Evolutionary conservation across 306 rosid species (phyloP).

Genomic region (Ammopiptanthus mongolicus): DNA sequence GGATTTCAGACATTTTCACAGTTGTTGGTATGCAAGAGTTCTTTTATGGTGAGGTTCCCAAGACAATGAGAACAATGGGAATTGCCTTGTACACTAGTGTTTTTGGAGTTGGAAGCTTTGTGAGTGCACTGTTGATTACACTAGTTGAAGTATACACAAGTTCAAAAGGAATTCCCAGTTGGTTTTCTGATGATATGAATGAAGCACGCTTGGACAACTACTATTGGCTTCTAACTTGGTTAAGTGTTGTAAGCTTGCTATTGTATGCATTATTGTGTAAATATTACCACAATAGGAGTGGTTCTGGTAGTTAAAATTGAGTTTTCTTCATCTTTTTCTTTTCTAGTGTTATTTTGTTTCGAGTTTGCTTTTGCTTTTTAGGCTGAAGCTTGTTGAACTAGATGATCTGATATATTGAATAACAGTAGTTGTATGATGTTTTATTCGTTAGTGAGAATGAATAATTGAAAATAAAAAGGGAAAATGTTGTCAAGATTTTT

Average conservation of each 20-base stretch:
- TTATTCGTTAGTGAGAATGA: background rate
- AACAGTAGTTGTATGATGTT: background rate
- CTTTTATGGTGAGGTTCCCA: conserved; percentile 82
- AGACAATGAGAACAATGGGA: conserved; percentile 76
- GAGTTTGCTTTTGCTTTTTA: background rate
- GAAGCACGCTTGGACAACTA: conserved; percentile 72
- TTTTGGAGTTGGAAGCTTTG: conserved; percentile 91
- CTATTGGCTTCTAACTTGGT: conserved; percentile 71
- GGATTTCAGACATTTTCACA: conserved; percentile 84
- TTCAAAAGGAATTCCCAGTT: conserved; percentile 46
- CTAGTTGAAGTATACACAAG: conserved; percentile 49
- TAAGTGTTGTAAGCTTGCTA: conserved; percentile 47
- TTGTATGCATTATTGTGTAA: conserved; percentile 54
- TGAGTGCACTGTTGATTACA: conserved; percentile 75
- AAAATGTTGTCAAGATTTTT: background rate
- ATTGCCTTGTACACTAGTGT: conserved; percentile 80
- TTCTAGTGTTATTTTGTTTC: background rate
- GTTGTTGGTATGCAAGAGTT: conserved; percentile 98
- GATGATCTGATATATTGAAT: background rate
- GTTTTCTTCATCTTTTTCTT: background rate
- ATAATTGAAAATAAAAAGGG: background rate
- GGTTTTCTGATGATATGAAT: conserved; percentile 87
- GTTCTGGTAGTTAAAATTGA: conserved; percentile 40
- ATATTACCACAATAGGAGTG: conserved; percentile 38
- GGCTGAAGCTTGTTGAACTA: background rate